Percentiles rank a stretch among this genome's conserved stretches.
These are phyloP conservation scores for Epichloe hybrida DNA, from an alignment of 2,329 filamentous ascomycete genomes.

Conservation along the genomic window DNA sequence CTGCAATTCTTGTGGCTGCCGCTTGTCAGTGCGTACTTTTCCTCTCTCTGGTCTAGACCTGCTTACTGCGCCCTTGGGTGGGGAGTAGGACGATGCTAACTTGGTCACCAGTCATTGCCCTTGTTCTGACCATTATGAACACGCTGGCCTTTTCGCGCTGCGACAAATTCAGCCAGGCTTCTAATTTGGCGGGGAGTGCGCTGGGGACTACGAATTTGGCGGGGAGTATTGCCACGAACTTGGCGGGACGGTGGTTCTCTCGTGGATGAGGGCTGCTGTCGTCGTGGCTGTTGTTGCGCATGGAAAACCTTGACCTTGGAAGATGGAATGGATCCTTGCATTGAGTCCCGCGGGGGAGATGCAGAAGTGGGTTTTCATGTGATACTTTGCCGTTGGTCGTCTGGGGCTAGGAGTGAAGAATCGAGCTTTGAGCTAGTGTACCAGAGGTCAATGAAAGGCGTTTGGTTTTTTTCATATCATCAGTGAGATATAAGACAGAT, in stretches of 20 bases:
- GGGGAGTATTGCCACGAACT: conserved; percentile 44
- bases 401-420: no score
- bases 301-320: no score
- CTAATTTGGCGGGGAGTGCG: conserved; percentile 51
- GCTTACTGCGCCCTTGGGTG: neutral
- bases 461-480: no score
- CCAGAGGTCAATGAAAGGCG: no score
- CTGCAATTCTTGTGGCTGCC: conserved; percentile 72
- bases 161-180: conserved; percentile 75
- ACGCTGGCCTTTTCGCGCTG: conserved; percentile 70
- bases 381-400: no score
- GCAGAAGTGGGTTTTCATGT: no score
- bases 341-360: no score
- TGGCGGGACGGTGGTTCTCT: conserved; percentile 46
- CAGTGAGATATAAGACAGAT: no score
- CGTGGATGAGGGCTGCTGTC: conserved; percentile 17
- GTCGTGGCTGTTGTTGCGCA: no score
- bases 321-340: no score
- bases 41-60: conserved; percentile 6
- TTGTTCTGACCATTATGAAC: conserved; percentile 49
- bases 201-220: conserved; percentile 46
- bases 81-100: neutral
- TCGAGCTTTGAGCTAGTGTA: no score
- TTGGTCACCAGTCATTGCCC: conserved; percentile 31
- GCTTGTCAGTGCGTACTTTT: conserved; percentile 50